Percentiles rank a stretch among this genome's conserved stretches.
Evolutionary conservation across 345 rosid species (phyloP).

Genomic region (Bruguiera sexangula): DNA sequence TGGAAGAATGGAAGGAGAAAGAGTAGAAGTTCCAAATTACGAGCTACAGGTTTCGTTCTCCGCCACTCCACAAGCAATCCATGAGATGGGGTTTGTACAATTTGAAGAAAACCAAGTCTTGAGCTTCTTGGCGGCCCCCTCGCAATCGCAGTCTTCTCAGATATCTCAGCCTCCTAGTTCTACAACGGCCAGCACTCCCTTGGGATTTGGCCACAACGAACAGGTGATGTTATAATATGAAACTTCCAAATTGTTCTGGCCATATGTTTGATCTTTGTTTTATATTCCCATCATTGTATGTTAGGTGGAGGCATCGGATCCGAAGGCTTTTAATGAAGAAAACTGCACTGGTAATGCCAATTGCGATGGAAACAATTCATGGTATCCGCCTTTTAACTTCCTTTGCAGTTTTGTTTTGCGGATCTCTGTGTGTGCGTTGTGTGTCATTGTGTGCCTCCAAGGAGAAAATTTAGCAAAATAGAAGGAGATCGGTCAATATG

Average conservation of each 20-base stretch:
- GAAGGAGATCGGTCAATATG: slow-evolving; percentile 1
- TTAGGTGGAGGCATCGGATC: slow-evolving; percentile 45
- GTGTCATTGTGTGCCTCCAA: too few species aligned
- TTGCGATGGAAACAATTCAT: slow-evolving; percentile 40
- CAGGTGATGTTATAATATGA: slow-evolving; percentile 4
- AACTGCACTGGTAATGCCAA: slow-evolving; percentile 36
- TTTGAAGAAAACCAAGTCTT: slow-evolving; percentile 72
- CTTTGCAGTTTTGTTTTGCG: too few species aligned
- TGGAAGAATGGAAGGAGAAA: slow-evolving; percentile 44
- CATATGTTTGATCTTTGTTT: neutral
- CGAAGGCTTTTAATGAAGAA: slow-evolving; percentile 40
- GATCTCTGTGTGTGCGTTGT: neutral
- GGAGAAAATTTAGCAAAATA: too few species aligned
- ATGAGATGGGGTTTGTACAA: slow-evolving; percentile 73
- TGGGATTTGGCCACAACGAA: slow-evolving; percentile 36
- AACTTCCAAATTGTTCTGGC: neutral
- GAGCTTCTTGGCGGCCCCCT: slow-evolving; percentile 56
- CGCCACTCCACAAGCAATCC: slow-evolving; percentile 48
- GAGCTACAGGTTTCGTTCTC: slow-evolving; percentile 62
- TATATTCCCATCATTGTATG: slow-evolving; percentile 8
- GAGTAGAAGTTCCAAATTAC: slow-evolving; percentile 40
- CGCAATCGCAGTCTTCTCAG: slow-evolving; percentile 37
- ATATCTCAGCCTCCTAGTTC: slow-evolving; percentile 34
- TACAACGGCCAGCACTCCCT: slow-evolving; percentile 19
- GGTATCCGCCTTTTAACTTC: neutral